These are phyloP conservation scores for Dacryopinax spathularia DNA, from an alignment of 768 basidiomycete genomes.

Conservation along the genomic window DNA sequence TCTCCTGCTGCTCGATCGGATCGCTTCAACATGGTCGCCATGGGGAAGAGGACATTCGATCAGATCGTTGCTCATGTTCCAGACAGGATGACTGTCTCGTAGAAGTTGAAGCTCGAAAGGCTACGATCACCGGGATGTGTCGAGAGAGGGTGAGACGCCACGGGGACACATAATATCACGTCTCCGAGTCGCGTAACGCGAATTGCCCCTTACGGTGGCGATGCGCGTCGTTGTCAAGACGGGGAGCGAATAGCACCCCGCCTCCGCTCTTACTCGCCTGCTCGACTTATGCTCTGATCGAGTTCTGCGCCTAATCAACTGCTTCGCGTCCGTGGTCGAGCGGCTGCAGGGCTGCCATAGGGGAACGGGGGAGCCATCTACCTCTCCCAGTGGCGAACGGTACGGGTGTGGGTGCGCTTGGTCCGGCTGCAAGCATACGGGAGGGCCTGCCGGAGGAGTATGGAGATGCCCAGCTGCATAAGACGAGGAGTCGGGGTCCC, in stretches of 20 bases:
- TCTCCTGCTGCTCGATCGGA: background rate
- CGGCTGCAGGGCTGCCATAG: background rate
- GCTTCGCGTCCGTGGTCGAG: background rate
- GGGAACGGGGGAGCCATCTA: background rate
- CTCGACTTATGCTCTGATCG: too few species aligned
- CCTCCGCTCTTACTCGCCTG: background rate
- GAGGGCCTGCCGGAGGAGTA: background rate
- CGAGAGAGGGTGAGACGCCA: too few species aligned
- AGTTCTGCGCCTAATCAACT: background rate
- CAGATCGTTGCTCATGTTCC: background rate
- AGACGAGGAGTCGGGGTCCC: background rate
- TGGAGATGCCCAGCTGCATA: background rate
- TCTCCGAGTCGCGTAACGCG: background rate
- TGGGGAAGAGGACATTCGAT: background rate
- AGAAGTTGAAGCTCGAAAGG: too few species aligned
- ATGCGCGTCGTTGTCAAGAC: background rate
- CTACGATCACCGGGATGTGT: too few species aligned
- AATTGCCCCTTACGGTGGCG: background rate
- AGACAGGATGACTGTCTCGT: too few species aligned
- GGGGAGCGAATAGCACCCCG: background rate
- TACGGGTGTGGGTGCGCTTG: background rate
- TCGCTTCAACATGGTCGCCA: background rate
- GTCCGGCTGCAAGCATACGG: background rate
- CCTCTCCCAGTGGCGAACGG: background rate
- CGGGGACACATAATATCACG: background rate